Evolutionary conservation across 768 basidiomycete genomes (phyloP), one percentile per base, ranked within the genome.

Genomic region (Mycena venus): DNA sequence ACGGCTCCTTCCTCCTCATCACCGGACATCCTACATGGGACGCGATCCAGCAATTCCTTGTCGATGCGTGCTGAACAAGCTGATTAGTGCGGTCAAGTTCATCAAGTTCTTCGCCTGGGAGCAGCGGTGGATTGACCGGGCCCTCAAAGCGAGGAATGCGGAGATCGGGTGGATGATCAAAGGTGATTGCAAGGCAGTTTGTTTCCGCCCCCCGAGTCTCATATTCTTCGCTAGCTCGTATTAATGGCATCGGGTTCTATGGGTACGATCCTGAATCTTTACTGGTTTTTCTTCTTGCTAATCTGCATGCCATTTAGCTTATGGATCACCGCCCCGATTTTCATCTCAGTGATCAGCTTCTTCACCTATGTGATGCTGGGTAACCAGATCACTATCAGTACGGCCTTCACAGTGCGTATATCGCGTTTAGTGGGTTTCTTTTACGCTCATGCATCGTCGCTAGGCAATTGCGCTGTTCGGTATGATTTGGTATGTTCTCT

Each of bases 331-430:
- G n/a, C n/a, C n/a, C n/a, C n/a, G n/a, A n/a, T n/a, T n/a, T n/a
- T n/a, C n/a, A 91, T 98, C n/a, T 95, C 95, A 2, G 88, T 97
- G 69, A 88, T 94, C 19, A 92, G 94, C 1, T 97, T 98, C 88
- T 88, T 91, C 78, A 87, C 86, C 21, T 96, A 91, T 74, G 90
- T 97, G 40, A 84, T 90, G 75, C 90, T 89, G 77, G 94, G 94
- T 2, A 89, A 96, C 59, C 84, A 95, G 79, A 81, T 99, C n/a
- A n/a, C n/a, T n/a, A n/a, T n/a, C n/a, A n/a, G n/a, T n/a, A n/a
- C n/a, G n/a, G n/a, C n/a, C n/a, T n/a, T n/a, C n/a, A n/a, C n/a
- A n/a, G n/a, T n/a, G n/a, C n/a, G n/a, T n/a, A n/a, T n/a, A n/a
- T n/a, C n/a, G n/a, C n/a, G n/a, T n/a, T n/a, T n/a, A n/a, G n/a